phyloP scores from a whole-genome alignment of 768 basidiomycete species.

The Panus rudis region DNA sequence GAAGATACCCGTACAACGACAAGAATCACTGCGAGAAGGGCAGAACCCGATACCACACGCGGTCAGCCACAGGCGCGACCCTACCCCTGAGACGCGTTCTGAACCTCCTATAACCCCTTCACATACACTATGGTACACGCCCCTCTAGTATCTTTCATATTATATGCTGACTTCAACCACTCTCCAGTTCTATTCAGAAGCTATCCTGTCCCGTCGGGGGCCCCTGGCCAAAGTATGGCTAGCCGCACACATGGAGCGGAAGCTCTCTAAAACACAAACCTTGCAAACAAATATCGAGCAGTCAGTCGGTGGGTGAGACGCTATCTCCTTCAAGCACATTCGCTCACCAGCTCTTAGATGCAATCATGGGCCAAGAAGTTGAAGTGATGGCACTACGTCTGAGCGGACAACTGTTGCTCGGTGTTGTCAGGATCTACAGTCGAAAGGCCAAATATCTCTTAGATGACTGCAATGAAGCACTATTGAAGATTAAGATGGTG shows the following conservation, averaged over 20 bases:
- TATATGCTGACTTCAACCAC: neutral
- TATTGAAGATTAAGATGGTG: slow-evolving; percentile 94
- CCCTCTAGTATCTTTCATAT: neutral
- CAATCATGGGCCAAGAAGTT: slow-evolving; percentile 90
- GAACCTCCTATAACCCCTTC: neutral
- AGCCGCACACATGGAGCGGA: slow-evolving; percentile 97
- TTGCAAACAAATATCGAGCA: slow-evolving; percentile 93
- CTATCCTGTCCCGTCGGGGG: slow-evolving; percentile 88
- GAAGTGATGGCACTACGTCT: slow-evolving; percentile 91
- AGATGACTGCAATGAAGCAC: slow-evolving; percentile 96
- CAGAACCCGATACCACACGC: too few relatives aligned
- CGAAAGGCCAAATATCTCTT: slow-evolving; percentile 95
- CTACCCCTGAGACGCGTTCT: slow-evolving; percentile 2
- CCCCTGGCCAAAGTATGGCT: slow-evolving; percentile 98
- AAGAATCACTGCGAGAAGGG: too few relatives aligned
- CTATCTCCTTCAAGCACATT: neutral
- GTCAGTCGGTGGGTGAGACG: slow-evolving; percentile 66
- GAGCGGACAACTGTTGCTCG: slow-evolving; percentile 93
- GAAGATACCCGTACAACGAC: too few relatives aligned
- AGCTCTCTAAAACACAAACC: slow-evolving; percentile 93
- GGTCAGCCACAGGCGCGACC: neutral
- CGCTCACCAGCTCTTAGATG: slow-evolving; percentile 41
- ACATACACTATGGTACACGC: slow-evolving; percentile 9
- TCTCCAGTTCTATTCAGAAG: slow-evolving; percentile 82
- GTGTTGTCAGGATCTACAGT: slow-evolving; percentile 96